A percentile compares a stretch with the other conserved stretches of the same genome.
phyloP scores from a whole-genome alignment of 2,329 filamentous ascomycete species.

The Phoma sp. region DNA sequence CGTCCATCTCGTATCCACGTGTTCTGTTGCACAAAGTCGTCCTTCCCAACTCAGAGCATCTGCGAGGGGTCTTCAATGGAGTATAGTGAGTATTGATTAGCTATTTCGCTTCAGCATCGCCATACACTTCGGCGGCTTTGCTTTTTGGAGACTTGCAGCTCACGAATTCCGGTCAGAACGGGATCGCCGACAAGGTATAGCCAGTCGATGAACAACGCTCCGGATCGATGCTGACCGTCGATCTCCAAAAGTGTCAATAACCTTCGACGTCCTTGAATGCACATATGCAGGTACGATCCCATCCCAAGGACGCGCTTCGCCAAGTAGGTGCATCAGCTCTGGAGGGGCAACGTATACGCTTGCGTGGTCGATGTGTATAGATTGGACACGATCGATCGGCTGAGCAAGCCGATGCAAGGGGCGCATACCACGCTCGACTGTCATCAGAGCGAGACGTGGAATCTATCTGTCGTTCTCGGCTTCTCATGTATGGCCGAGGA shows the following conservation, averaged over 20 bases:
- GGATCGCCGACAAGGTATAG: slow-evolving; percentile 15
- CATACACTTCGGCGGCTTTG: background rate
- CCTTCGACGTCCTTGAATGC: background rate
- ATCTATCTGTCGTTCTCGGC: background rate
- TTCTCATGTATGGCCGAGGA: background rate
- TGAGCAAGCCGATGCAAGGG: slow-evolving; percentile 7
- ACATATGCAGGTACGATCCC: background rate
- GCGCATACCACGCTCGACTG: background rate
- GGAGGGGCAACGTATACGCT: background rate
- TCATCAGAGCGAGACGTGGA: background rate
- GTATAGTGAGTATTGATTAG: slow-evolving; percentile 21
- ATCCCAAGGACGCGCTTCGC: background rate
- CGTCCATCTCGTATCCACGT: slow-evolving; percentile 25
- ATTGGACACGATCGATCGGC: background rate
- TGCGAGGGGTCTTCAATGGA: slow-evolving; percentile 29
- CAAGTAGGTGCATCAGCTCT: background rate
- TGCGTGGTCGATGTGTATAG: background rate
- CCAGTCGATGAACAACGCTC: background rate
- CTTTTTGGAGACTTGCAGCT: slow-evolving; percentile 5
- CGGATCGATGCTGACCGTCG: slow-evolving; percentile 6
- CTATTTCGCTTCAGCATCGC: slow-evolving; percentile 2
- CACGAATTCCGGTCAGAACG: background rate
- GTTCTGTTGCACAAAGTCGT: slow-evolving; percentile 30
- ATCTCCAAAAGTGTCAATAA: background rate
- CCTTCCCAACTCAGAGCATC: slow-evolving; percentile 18